Base-by-base conservation (phyloP, 345 rosid genomes). In the Populus tremula region DNA sequence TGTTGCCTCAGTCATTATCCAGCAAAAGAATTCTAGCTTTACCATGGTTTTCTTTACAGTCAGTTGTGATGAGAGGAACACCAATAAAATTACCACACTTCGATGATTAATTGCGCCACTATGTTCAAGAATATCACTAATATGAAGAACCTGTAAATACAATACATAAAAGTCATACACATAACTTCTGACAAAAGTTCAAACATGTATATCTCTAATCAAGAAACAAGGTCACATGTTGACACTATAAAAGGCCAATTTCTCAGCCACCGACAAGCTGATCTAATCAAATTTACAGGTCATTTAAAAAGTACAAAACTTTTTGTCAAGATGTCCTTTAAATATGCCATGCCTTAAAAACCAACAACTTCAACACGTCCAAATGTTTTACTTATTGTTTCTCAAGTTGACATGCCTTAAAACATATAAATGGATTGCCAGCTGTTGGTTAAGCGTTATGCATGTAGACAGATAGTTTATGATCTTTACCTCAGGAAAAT, bases 71-170 rank as follows among this genome's bases (percentile, higher is more conserved):
- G 95, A 85, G 35, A 95, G 89, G 86, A 95, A 92, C 35, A 86
- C 93, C 82, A 93, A 74, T 74, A 95, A 82, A 75, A 95, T 79
- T 62, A 93, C 84, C 78, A 95, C 96, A 77, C 98, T 88, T 72
- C 80, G 85, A 71, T 86, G 87, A 85, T 88, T 91, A 67, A 84
- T 81, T 35, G 89, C 91, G 27, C 97, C 94, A 74, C 85, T 87
- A 78, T 93, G 91, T 84, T 91, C 98, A 79, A 93, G 91, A 85
- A 95, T 83, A 76, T 95, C 99, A 85, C 98, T 87, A 79, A 89
- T 88, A 82, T 95, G 93, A 80, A 95, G 82, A 84, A 95, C 91
- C 99, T 95, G 87, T 64, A 83, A 41, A 53, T 25, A 45, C 21
- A 29, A 53, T 35, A 63, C 27, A 70, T 69, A 10, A 70, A 70